These are phyloP conservation scores for Zasmidium citrigriseum DNA, from an alignment of 2,329 filamentous ascomycete species.

Conservation along the genomic window DNA sequence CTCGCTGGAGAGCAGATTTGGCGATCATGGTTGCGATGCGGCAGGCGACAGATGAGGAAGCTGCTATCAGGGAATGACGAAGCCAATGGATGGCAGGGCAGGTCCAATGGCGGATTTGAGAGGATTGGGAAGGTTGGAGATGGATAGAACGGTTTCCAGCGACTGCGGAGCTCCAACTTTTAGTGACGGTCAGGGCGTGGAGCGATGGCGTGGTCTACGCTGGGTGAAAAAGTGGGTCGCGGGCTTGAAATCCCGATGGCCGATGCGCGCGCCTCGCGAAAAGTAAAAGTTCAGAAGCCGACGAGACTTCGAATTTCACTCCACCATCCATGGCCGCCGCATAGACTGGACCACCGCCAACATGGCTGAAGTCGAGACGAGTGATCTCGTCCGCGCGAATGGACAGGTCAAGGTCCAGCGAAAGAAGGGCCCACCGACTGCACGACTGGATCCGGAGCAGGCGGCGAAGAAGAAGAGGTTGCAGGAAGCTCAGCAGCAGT, in stretches of 20 bases:
- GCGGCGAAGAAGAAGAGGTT: slow-evolving; percentile 35
- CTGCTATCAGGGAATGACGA: not conserved
- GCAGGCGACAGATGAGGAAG: slow-evolving; percentile 1
- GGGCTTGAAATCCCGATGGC: not conserved
- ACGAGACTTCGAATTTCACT: not conserved
- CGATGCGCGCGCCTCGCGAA: not conserved
- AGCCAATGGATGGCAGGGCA: slow-evolving; percentile 5
- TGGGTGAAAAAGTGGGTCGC: no score
- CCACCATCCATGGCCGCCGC: slow-evolving; percentile 3
- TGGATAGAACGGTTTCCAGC: no score
- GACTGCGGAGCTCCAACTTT: no score
- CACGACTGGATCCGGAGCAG: slow-evolving; percentile 34
- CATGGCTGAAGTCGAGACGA: slow-evolving; percentile 26
- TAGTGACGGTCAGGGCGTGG: no score
- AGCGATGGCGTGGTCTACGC: no score
- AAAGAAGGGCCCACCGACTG: slow-evolving; percentile 30
- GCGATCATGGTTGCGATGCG: slow-evolving; percentile 30
- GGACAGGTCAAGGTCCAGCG: slow-evolving; percentile 27
- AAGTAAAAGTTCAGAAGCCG: not conserved
- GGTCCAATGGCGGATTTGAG: not conserved
- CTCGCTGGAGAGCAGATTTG: slow-evolving; percentile 32
- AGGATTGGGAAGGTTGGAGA: slow-evolving; percentile 4
- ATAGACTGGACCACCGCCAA: not conserved
- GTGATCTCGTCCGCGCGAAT: slow-evolving; percentile 28
- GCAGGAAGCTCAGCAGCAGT: slow-evolving; percentile 52